Percentiles rank a stretch among this genome's conserved stretches.
phyloP scores from a whole-genome alignment of 495 filamentous ascomycete species.

The Daldinia decipiens region DNA sequence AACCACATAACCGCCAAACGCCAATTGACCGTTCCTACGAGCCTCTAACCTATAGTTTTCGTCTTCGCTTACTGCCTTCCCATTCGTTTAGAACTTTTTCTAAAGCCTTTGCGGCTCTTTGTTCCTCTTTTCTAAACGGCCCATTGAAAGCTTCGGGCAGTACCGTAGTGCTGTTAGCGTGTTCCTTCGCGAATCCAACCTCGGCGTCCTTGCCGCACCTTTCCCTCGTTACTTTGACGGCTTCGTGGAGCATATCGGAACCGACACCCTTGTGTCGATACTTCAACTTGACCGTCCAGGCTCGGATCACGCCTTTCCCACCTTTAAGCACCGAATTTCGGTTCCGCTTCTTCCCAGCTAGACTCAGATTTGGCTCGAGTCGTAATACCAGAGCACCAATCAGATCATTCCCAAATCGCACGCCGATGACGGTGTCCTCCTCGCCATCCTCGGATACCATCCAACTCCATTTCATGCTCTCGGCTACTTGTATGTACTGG shows the following conservation, averaged over 20 bases:
- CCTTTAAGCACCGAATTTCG: conserved; percentile 49
- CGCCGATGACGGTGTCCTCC: conserved; percentile 56
- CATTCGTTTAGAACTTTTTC: conserved; percentile 58
- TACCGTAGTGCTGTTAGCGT: conserved; percentile 72
- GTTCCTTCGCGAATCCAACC: conserved; percentile 72
- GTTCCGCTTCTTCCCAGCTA: conserved; percentile 34
- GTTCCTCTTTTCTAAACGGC: conserved; percentile 66
- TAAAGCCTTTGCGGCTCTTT: conserved; percentile 61
- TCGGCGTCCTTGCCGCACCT: conserved; percentile 65
- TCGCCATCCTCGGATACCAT: conserved; percentile 47
- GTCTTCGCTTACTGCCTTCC: conserved; percentile 52
- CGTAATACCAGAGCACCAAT: conserved; percentile 58
- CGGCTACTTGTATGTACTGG: conserved; percentile 54
- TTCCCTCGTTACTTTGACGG: conserved; percentile 66
- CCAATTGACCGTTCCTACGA: conserved; percentile 22
- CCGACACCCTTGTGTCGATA: conserved; percentile 78
- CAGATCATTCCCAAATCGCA: conserved; percentile 53
- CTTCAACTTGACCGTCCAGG: conserved; percentile 75
- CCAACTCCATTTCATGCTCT: conserved; percentile 53
- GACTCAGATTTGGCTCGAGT: conserved; percentile 51
- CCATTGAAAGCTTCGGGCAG: conserved; percentile 69
- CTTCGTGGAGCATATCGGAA: conserved; percentile 71
- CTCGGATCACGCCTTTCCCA: conserved; percentile 68
- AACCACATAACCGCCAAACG: conserved; percentile 33
- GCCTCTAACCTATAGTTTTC: conserved; percentile 37